Base-by-base conservation (phyloP, 1,284 basidiomycete genomes). In the Sutorius eximius region DNA sequence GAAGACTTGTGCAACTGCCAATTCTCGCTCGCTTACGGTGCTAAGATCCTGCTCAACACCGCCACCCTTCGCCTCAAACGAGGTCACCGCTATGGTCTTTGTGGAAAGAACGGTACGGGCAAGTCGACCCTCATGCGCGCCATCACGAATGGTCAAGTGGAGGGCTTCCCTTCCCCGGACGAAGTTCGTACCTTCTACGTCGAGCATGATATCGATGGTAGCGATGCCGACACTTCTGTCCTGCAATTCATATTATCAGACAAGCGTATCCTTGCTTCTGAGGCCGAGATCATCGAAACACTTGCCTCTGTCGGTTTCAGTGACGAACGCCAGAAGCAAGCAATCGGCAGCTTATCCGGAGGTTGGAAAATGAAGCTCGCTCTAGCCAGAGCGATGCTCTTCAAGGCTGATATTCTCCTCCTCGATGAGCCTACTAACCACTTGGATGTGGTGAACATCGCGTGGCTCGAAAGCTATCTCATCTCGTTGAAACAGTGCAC, bases 291-390 rank as follows among this genome's bases (percentile, higher is more conserved):
- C 73, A 76, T 87, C 56, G 82, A 86, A 73, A 92, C 91, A 53
- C 87, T 98, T 59, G 84, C 86, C 44, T 89, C 91, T 57, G 95
- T 98, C 73, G 95, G 95, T 61, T 98, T 98, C 84, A 85, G 78
- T 61, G 89, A 89, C 58, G 89, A 88, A 71, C 87, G 94, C 66
- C 95, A 97, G 78, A 78, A 77, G 64, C 81, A 91, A 63, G 78
- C 93, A 43, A 97, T 97, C 63, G 93, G 94, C 62, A 88, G 87
- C 59, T 81, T 99, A 52, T 99, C 96, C 47, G 97, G 97, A 85
- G 97, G 97, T 81, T 99, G 97, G 97, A 98, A 99, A 85, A 99
- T 99, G 97, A 98, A 98, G 85, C 89, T 99, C 62, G 97, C 96
- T 32, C 87, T 99, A 58, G 97, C 97, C 55, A 88, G 97, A 66